phyloP scores from a whole-genome alignment of 148 eudicot genomes.

The Polygonum maritimum region DNA sequence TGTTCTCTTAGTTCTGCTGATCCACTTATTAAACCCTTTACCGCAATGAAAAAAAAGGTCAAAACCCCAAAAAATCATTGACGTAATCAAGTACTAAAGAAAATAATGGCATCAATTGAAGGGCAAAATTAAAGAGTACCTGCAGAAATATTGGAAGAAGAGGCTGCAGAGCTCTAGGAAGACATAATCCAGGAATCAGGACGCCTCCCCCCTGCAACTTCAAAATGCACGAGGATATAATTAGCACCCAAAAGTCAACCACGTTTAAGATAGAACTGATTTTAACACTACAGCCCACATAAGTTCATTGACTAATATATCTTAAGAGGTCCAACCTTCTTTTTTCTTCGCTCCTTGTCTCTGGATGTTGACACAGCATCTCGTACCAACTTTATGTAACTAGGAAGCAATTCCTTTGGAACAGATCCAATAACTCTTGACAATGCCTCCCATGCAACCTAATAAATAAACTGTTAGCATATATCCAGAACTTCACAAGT shows the following conservation, averaged over 20 bases:
- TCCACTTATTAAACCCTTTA: slow-evolving; percentile 86
- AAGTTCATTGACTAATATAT: neutral
- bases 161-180: slow-evolving; percentile 94
- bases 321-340: slow-evolving; percentile 36
- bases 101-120: neutral
- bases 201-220: slow-evolving; percentile 66
- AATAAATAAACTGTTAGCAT: slow-evolving; percentile 21
- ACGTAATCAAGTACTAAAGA: neutral
- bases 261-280: neutral
- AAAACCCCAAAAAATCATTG: neutral
- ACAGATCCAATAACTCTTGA: slow-evolving; percentile 68
- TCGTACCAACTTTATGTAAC: slow-evolving; percentile 82
- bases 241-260: neutral
- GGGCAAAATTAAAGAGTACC: slow-evolving; percentile 27
- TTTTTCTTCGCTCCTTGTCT: slow-evolving; percentile 91
- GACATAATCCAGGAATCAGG: slow-evolving; percentile 89
- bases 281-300: neutral
- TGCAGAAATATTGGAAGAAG: slow-evolving; percentile 92
- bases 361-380: slow-evolving; percentile 95
- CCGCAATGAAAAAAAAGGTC: neutral
- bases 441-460: slow-evolving; percentile 97
- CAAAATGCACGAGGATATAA: neutral
- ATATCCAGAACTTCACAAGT: slow-evolving; percentile 3
- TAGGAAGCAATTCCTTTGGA: slow-evolving; percentile 91
- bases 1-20: slow-evolving; percentile 96